Conservation (phyloP, 495 filamentous ascomycete genomes). For the Lindgomyces ingoldianus region DNA sequence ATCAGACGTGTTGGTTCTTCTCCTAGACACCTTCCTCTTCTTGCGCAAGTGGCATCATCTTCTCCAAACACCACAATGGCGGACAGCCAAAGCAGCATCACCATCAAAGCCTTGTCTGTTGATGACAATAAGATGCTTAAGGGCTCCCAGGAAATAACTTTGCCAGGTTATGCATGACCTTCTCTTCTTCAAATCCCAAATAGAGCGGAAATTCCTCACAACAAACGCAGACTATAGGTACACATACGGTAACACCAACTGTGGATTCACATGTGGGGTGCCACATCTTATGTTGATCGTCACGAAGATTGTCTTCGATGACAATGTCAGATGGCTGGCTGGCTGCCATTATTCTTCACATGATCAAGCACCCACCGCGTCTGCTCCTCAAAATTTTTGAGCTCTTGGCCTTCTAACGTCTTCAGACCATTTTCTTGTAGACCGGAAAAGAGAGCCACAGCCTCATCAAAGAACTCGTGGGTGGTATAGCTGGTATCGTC, state of each 20-base stretch:
- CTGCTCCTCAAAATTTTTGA: too few species aligned
- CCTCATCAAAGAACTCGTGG: too few species aligned
- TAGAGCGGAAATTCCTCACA: conserved; percentile 7
- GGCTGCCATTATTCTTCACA: too few species aligned
- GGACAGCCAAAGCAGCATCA: background rate
- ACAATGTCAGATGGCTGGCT: too few species aligned
- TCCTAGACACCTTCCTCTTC: background rate
- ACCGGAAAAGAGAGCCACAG: too few species aligned
- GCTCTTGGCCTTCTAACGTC: too few species aligned
- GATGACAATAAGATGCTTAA: background rate
- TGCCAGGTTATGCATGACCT: conserved; percentile 9
- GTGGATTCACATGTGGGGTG: background rate
- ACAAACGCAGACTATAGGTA: conserved; percentile 9
- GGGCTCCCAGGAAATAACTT: background rate
- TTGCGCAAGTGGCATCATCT: background rate
- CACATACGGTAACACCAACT: conserved; percentile 7
- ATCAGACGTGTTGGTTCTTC: background rate
- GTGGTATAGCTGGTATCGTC: too few species aligned
- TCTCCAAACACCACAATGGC: background rate
- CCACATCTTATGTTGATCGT: background rate
- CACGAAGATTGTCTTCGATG: too few species aligned
- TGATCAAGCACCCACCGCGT: too few species aligned
- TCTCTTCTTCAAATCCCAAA: conserved; percentile 8
- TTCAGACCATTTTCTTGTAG: too few species aligned
- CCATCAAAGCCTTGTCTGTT: background rate